Evolutionary conservation across 2,329 filamentous ascomycete species (phyloP).

Genomic region (Fusarium nematophilum): DNA sequence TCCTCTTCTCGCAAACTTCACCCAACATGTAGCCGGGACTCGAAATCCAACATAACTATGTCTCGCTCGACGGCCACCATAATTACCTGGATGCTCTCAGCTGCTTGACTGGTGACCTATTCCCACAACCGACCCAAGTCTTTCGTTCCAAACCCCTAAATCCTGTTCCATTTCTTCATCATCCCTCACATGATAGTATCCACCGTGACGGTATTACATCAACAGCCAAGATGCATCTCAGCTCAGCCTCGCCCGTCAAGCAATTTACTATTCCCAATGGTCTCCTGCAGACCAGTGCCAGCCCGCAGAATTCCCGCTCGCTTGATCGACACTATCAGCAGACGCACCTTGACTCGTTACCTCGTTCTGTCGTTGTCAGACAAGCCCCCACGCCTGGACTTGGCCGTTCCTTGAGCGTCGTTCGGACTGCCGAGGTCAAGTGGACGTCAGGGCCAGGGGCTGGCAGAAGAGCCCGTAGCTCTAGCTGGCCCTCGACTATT

Average conservation of each 20-base stretch:
- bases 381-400: not conserved
- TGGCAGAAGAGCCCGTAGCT: constrained; percentile 8
- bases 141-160: too few species aligned
- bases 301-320: not conserved
- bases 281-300: constrained; percentile 7
- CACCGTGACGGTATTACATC: too few species aligned
- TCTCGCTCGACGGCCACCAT: too few species aligned
- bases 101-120: too few species aligned
- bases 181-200: too few species aligned
- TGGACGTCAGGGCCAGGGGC: constrained; percentile 11
- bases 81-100: too few species aligned
- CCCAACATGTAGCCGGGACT: too few species aligned
- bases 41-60: too few species aligned
- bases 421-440: constrained; percentile 11
- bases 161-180: too few species aligned
- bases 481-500: constrained; percentile 8
- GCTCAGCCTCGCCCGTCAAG: not conserved
- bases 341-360: constrained; percentile 7
- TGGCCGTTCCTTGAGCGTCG: constrained; percentile 16
- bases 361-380: constrained; percentile 11
- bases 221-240: constrained; percentile 7
- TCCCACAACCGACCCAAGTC: too few species aligned
- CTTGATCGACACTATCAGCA: constrained; percentile 1
- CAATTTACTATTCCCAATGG: constrained; percentile 13
- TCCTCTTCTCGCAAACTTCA: too few species aligned